phyloP scores from a whole-genome alignment of 2,329 filamentous ascomycete genomes.

The Parasarocladium wereldwijsianum region DNA sequence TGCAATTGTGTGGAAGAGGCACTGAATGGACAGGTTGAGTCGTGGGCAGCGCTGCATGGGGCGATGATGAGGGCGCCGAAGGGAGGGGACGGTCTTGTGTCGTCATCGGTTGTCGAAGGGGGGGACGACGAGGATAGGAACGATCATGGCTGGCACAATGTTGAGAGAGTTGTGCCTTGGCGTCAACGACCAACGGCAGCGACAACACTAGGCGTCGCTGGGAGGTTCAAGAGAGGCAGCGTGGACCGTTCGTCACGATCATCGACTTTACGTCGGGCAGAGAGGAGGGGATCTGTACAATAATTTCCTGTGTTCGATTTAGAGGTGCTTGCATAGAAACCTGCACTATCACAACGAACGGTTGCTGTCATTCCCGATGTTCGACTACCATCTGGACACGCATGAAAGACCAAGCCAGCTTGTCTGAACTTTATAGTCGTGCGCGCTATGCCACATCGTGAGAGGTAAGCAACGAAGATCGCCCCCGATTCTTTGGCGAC shows the following conservation, averaged over 20 bases:
- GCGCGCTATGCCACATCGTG: no score
- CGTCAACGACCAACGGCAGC: slow-evolving; percentile 16
- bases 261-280: slow-evolving; percentile 22
- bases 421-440: no score
- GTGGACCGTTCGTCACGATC: slow-evolving; percentile 31
- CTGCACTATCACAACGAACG: no score
- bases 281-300: slow-evolving; percentile 10
- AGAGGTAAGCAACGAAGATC: no score
- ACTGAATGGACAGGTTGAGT: slow-evolving; percentile 41
- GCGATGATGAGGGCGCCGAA: slow-evolving; percentile 17
- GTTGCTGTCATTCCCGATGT: no score
- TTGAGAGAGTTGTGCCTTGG: slow-evolving; percentile 10
- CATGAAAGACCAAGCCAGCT: no score
- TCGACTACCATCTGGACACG: no score
- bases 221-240: slow-evolving; percentile 33
- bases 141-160: slow-evolving; percentile 21
- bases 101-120: slow-evolving; percentile 12
- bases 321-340: no score
- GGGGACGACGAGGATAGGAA: slow-evolving; percentile 18
- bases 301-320: no score
- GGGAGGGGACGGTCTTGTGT: slow-evolving; percentile 13
- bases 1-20: slow-evolving; percentile 47
- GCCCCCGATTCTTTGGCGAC: no score
- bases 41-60: slow-evolving; percentile 35
- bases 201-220: slow-evolving; percentile 28